Percentiles rank a stretch among this genome's conserved stretches.
Evolutionary conservation across 2,329 filamentous ascomycete species (phyloP).

Genomic region (Emericellopsis cladophorae): DNA sequence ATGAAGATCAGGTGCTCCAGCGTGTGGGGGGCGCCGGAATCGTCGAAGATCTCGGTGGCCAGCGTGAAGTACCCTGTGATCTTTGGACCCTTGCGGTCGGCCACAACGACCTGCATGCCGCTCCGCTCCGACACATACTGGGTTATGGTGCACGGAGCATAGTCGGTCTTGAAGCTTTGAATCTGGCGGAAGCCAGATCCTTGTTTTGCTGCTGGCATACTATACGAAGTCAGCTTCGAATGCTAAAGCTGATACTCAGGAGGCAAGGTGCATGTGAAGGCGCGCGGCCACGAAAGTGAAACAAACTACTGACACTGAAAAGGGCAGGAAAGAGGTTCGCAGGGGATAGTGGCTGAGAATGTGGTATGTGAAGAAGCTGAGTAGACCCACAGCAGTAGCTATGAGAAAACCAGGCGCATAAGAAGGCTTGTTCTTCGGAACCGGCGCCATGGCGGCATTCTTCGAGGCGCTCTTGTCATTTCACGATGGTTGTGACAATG

Average conservation of each 20-base stretch:
- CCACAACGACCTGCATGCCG: constrained; percentile 87
- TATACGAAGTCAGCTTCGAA: constrained; percentile 2
- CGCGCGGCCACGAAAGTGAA: neutral
- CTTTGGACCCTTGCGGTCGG: constrained; percentile 89
- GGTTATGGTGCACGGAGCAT: constrained; percentile 76
- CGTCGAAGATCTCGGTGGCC: constrained; percentile 94
- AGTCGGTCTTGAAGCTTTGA: constrained; percentile 79
- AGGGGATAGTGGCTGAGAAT: neutral
- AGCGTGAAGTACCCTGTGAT: constrained; percentile 89
- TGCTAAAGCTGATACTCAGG: neutral
- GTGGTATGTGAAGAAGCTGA: neutral
- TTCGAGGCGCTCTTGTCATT: neutral
- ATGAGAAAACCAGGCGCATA: neutral
- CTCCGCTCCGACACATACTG: constrained; percentile 94
- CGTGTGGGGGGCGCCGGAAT: constrained; percentile 84
- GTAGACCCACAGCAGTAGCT: neutral
- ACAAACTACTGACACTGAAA: neutral
- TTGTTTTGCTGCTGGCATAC: constrained; percentile 40
- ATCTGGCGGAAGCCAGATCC: constrained; percentile 64
- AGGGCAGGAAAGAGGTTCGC: no score
- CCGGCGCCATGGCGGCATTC: neutral
- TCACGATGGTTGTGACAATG: neutral
- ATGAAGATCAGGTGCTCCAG: constrained; percentile 77
- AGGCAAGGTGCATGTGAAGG: neutral
- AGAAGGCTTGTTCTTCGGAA: no score